These are phyloP conservation scores for Neolecta irregularis DNA, from an alignment of 1,139 yeast species.

Conservation along the genomic window DNA sequence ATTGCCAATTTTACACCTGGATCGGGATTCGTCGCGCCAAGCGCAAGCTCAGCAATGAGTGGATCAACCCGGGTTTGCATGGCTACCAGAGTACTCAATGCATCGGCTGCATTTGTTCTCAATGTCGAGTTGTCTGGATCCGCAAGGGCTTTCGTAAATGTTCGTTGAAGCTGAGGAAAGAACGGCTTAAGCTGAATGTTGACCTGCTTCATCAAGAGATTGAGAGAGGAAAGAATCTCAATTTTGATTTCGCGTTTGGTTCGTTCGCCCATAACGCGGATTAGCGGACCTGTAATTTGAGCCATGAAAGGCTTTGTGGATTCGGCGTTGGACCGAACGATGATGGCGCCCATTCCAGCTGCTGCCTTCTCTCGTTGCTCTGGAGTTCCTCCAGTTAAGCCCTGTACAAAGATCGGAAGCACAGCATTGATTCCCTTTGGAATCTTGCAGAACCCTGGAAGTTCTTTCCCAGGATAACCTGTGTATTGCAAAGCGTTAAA, in stretches of 20 bases:
- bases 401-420: conserved; percentile 84
- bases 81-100: conserved; percentile 71
- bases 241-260: conserved; percentile 81
- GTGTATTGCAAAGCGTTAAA: conserved; percentile 54
- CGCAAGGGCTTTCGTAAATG: conserved; percentile 80
- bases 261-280: conserved; percentile 95
- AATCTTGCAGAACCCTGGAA: conserved; percentile 51
- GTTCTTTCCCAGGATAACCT: conserved; percentile 47
- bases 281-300: conserved; percentile 88
- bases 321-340: conserved; percentile 70
- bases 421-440: conserved; percentile 83
- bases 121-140: conserved; percentile 60
- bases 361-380: conserved; percentile 82
- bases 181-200: conserved; percentile 90
- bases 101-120: conserved; percentile 73
- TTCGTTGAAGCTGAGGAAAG: conserved; percentile 92
- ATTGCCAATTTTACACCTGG: conserved; percentile 54
- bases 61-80: conserved; percentile 93
- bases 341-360: conserved; percentile 72
- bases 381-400: conserved; percentile 80
- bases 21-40: conserved; percentile 11
- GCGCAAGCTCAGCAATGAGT: conserved; percentile 31
- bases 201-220: conserved; percentile 59
- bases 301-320: conserved; percentile 80
- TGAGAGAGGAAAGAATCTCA: conserved; percentile 74